Evolutionary conservation across 257 asterid species (phyloP), one percentile per base, ranked within the genome.

Genomic region (Solanum bulbocastanum): DNA sequence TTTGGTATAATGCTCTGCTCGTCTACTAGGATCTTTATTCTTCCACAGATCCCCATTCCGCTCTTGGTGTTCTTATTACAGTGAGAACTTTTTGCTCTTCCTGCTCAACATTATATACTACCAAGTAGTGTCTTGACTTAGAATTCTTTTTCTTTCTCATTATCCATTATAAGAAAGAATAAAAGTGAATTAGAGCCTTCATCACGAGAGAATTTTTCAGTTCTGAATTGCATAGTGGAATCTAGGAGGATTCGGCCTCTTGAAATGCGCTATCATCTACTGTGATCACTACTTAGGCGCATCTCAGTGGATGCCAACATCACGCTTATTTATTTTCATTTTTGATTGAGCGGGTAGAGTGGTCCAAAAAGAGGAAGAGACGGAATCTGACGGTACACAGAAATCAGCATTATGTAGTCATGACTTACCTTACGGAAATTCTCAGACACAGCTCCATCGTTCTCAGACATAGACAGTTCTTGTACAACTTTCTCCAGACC

Each of bases 401-500:
- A 46, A 81, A 81, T 81, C 85, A 32, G 69, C 40, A 83, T 60
- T 39, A 42, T 60, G 86, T 30, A 49, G 86, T 49, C 86, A 82
- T 49, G 60, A 37, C 32, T 83, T 93, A 96, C 99, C 98, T 94
- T 91, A 88, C 93, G 91, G 46, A 96, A 96, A 33, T 90, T 87
- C 71, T 93, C 97, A 39, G 98, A 96, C 89, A 94, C 94, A 39
- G 93, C 92, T 83, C 99, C 99, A 87, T 96, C 99, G 58, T 91
- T 93, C 90, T 95, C 98, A 81, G 98, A 92, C 95, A 92, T 90
- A 91, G 99, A 92, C 88, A 96, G 87, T 90, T 96, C 99, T 91
- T 96, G 98, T 88, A 94, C 91, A 87, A 96, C 94, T 88, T 94
- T 96, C 90, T 96, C 98, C 35, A 96, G 95, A 36, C 99, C 99